Conservation (phyloP, 768 basidiomycete genomes). For the Hygrophorus pudorinus region DNA sequence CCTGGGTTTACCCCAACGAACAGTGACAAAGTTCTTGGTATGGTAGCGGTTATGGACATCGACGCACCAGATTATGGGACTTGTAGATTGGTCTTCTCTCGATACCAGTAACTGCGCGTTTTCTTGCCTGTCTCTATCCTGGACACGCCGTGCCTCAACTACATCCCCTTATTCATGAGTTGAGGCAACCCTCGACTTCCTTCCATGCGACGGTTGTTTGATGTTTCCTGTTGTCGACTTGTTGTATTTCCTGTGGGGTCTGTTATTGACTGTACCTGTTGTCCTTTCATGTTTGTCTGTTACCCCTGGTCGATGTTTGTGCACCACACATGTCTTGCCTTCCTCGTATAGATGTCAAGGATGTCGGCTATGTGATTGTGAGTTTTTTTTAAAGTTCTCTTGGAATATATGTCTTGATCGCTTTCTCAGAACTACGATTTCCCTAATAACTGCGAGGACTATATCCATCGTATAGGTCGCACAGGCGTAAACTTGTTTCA, state of each 20-base stretch:
- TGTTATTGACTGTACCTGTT: conserved; percentile 39
- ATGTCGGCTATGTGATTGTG: conserved; percentile 95
- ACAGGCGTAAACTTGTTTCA: conserved; percentile 57
- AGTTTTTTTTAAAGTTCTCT: conserved; percentile 22
- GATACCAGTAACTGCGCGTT: conserved; percentile 32
- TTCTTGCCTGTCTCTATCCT: conserved; percentile 45
- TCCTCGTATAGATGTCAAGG: conserved; percentile 83
- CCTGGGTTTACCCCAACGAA: conserved; percentile 31
- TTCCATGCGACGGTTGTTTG: conserved; percentile 18
- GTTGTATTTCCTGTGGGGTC: conserved; percentile 21
- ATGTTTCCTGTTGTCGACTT: conserved; percentile 18
- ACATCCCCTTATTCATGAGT: conserved; percentile 15
- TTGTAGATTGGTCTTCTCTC: conserved; percentile 28
- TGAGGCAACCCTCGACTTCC: conserved; percentile 30
- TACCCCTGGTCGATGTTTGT: conserved; percentile 20
- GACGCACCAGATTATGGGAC: conserved; percentile 28
- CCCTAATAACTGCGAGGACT: conserved; percentile 97
- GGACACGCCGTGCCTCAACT: conserved; percentile 35
- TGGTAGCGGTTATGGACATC: conserved; percentile 43
- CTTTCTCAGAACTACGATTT: conserved; percentile 85
- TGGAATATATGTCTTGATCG: conserved; percentile 8
- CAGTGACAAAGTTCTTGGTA: conserved; percentile 36
- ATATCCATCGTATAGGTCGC: conserved; percentile 98
- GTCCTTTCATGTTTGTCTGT: conserved; percentile 17
- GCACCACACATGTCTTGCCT: conserved; percentile 24